phyloP scores from a whole-genome alignment of 495 filamentous ascomycete genomes.

The Tuber aestivum region DNA sequence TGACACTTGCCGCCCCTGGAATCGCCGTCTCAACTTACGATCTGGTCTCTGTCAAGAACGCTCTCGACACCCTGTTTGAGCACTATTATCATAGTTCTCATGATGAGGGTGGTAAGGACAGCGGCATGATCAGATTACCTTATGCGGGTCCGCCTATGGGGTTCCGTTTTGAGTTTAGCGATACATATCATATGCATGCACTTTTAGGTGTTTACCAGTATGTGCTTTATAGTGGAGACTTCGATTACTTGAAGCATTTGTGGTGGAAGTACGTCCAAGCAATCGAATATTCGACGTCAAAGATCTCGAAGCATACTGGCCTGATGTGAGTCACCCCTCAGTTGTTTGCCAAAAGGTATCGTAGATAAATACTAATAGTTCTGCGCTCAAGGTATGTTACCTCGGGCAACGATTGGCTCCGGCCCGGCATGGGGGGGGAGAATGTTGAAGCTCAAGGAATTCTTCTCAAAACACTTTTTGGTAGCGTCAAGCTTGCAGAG shows the following conservation, averaged over 20 bases:
- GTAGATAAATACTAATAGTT: slow-evolving; percentile 26
- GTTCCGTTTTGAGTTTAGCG: slow-evolving; percentile 50
- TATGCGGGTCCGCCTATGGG: slow-evolving; percentile 58
- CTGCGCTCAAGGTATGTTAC: slow-evolving; percentile 51
- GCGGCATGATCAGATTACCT: slow-evolving; percentile 43
- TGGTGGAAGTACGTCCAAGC: slow-evolving; percentile 52
- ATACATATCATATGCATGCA: slow-evolving; percentile 59
- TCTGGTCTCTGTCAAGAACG: slow-evolving; percentile 47
- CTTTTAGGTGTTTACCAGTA: slow-evolving; percentile 59
- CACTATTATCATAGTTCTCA: slow-evolving; percentile 43
- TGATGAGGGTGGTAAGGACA: slow-evolving; percentile 41
- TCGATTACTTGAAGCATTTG: slow-evolving; percentile 48
- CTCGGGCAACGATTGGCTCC: slow-evolving; percentile 53
- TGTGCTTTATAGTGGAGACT: slow-evolving; percentile 54
- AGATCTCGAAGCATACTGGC: slow-evolving; percentile 44
- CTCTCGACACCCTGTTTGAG: slow-evolving; percentile 47
- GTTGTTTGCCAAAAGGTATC: neutral
- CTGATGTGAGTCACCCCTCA: neutral
- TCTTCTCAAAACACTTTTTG: slow-evolving; percentile 42
- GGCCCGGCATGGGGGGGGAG: slow-evolving; percentile 49
- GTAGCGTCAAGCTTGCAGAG: slow-evolving; percentile 42
- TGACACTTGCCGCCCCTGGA: slow-evolving; percentile 48
- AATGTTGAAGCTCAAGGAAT: slow-evolving; percentile 49
- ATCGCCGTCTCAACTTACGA: slow-evolving; percentile 49
- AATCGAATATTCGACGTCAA: slow-evolving; percentile 51